phyloP scores from a whole-genome alignment of 23 red algal genomes.

The Gracilaria vermiculophylla region DNA sequence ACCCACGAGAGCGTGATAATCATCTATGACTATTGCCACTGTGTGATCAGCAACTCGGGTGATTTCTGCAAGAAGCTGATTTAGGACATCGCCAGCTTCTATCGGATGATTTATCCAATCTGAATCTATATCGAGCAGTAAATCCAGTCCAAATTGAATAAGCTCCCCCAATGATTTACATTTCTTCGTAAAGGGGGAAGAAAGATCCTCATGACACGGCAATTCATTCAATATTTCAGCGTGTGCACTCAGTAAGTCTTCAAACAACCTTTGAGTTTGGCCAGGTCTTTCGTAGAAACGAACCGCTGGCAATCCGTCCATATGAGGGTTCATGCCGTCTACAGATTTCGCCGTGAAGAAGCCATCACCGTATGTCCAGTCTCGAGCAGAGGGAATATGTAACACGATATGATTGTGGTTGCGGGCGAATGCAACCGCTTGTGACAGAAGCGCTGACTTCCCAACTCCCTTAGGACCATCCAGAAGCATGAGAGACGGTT shows the following conservation, averaged over 20 bases:
- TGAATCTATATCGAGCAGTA: slow-evolving; percentile 32
- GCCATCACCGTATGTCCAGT: slow-evolving; percentile 53
- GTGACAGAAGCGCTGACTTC: slow-evolving; percentile 38
- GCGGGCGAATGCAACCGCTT: slow-evolving; percentile 46
- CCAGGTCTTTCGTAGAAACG: slow-evolving; percentile 46
- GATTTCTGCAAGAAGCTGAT: slow-evolving; percentile 36
- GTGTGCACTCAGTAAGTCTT: slow-evolving; percentile 42
- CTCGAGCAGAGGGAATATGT: slow-evolving; percentile 25
- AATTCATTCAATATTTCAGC: slow-evolving; percentile 3
- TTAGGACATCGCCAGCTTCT: slow-evolving; percentile 24
- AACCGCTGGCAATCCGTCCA: slow-evolving; percentile 38
- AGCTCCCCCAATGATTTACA: slow-evolving; percentile 42
- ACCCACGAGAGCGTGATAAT: slow-evolving; percentile 42
- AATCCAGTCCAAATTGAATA: slow-evolving; percentile 27
- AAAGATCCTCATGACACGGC: slow-evolving; percentile 9
- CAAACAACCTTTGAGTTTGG: slow-evolving; percentile 34
- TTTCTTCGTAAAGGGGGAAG: background rate
- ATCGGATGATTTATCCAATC: slow-evolving; percentile 30
- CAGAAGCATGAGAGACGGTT: slow-evolving; percentile 25
- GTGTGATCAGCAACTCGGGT: background rate
- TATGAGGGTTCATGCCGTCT: slow-evolving; percentile 27
- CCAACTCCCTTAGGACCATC: slow-evolving; percentile 59
- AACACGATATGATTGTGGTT: slow-evolving; percentile 28
- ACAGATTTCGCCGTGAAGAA: slow-evolving; percentile 48
- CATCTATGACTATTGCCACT: slow-evolving; percentile 48